A percentile compares a stretch with the other conserved stretches of the same genome.
Conservation (phyloP, 2,329 filamentous ascomycete genomes). For the Blastomyces emzantsi region DNA sequence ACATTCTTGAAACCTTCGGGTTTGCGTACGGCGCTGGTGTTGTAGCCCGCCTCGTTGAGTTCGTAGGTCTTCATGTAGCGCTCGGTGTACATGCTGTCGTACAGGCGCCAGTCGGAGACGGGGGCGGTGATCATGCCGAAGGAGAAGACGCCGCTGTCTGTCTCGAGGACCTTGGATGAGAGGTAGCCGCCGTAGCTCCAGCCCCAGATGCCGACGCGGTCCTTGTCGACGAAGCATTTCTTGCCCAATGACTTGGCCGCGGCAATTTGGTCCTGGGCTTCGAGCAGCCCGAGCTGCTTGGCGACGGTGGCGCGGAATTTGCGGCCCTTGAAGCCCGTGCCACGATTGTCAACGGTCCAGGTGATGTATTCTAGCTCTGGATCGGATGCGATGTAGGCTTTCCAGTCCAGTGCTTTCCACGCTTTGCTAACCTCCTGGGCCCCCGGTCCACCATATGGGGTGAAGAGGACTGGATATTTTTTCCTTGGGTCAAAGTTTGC, state of each 20-base stretch:
- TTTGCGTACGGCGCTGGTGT: slow-evolving; percentile 50
- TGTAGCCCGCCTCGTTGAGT: slow-evolving; percentile 52
- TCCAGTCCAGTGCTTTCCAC: slow-evolving; percentile 50
- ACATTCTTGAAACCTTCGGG: slow-evolving; percentile 54
- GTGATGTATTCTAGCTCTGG: slow-evolving; percentile 59
- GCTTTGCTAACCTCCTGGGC: slow-evolving; percentile 53
- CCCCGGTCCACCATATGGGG: slow-evolving; percentile 59
- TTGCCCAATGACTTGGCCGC: slow-evolving; percentile 49
- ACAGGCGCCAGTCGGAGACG: slow-evolving; percentile 61
- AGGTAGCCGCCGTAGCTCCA: slow-evolving; percentile 63
- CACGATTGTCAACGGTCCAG: slow-evolving; percentile 60
- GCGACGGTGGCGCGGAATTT: slow-evolving; percentile 52
- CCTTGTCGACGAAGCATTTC: slow-evolving; percentile 46
- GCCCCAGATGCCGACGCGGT: slow-evolving; percentile 58
- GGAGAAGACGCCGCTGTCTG: slow-evolving; percentile 51
- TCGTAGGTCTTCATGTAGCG: slow-evolving; percentile 59
- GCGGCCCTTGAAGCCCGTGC: slow-evolving; percentile 56
- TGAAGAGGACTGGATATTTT: slow-evolving; percentile 59
- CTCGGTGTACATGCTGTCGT: slow-evolving; percentile 63
- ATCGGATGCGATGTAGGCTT: slow-evolving; percentile 56
- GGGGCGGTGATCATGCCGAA: slow-evolving; percentile 57
- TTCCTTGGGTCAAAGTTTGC: slow-evolving; percentile 54
- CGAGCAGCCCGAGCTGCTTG: slow-evolving; percentile 52
- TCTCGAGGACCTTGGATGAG: slow-evolving; percentile 56
- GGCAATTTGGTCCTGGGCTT: slow-evolving; percentile 59